Evolutionary conservation across 306 rosid species (phyloP), one percentile per base, ranked within the genome.

Genomic region (Pyrus bretschneideri): DNA sequence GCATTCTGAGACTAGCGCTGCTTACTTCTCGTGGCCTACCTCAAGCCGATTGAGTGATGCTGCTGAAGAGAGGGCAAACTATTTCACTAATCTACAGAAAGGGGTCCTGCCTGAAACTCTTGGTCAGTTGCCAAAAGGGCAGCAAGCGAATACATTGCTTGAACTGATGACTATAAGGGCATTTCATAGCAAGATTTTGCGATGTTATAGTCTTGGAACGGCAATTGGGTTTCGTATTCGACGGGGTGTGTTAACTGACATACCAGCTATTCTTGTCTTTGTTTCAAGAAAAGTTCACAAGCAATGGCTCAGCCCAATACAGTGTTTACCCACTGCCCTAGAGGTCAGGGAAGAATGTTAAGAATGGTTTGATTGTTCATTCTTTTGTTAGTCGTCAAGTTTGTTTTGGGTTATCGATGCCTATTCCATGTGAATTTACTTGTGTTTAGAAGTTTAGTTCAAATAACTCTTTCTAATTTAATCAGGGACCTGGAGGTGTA

Each of bases 111-210:
- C 97, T 54, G 98, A 83, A 79, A 89, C 79, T 63, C 99, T 89
- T 89, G 93, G 90, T 59, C 92, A 79, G 51, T 63, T 87, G 83
- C 99, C 98, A 11, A 91, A 95, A 79, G 99, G 99, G 35, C 99
- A 95, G 86, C 97, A 91, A 73, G 99, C 99, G 3, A 91, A 88
- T 73, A 88, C 99, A 42, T 91, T 95, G 86, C 98, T 95, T 63
- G 99, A 95, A 81, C 93, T 92, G 81, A 91, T 92, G 99, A 95
- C 99, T 40, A 92, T 95, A 75, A 87, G 99, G 82, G 99, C 99
- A 61, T 95, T 95, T 84, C 99, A 95, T 73, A 95, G 99, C 97
- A 95, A 95, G 92, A 95, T 95, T 71, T 83, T 95, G 85, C 97
- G 99, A 67, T 95, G 99, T 79, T 95, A 90, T 81, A 95, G 99